Conservation (phyloP, 176 grass and related monocot species). For the Paspalum vaginatum region DNA sequence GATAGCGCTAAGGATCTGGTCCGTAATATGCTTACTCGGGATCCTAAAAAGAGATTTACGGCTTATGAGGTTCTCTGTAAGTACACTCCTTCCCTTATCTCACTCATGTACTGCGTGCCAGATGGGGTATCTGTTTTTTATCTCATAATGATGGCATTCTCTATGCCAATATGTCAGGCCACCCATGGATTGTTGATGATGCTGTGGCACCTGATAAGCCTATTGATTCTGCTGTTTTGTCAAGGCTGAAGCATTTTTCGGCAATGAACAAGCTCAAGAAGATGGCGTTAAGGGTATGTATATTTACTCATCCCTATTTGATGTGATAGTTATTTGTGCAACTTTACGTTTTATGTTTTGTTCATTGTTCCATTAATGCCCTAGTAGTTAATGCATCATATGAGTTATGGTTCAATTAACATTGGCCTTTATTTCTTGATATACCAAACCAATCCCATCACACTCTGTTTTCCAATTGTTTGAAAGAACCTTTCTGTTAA, state of each 20-base stretch:
- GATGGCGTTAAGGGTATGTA: slow-evolving; percentile 90
- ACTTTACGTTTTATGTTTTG: not conserved
- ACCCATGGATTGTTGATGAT: slow-evolving; percentile 98
- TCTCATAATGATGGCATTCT: slow-evolving; percentile 29
- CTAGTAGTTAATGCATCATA: slow-evolving; percentile 10
- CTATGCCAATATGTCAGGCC: slow-evolving; percentile 67
- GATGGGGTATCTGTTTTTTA: slow-evolving; percentile 4
- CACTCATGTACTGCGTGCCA: not conserved
- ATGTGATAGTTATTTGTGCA: slow-evolving; percentile 25
- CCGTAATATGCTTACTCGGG: slow-evolving; percentile 85
- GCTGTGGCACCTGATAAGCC: slow-evolving; percentile 92
- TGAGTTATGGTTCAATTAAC: not conserved
- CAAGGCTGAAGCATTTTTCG: slow-evolving; percentile 96
- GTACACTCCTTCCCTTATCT: slow-evolving; percentile 32
- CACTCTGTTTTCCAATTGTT: not conserved
- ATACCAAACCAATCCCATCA: slow-evolving; percentile 11
- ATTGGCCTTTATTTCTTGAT: slow-evolving; percentile 23
- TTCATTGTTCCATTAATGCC: slow-evolving; percentile 10
- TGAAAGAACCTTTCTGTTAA: slow-evolving; percentile 6
- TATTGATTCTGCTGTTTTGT: slow-evolving; percentile 98
- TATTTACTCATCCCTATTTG: not conserved
- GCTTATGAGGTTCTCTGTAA: slow-evolving; percentile 99
- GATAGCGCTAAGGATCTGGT: slow-evolving; percentile 95
- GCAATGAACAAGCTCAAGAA: slow-evolving; percentile 99
- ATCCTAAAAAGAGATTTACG: slow-evolving; percentile 73